These are phyloP conservation scores for Trypanosoma cruzi DNA, from an alignment of 208 protist species.

Conservation along the genomic window DNA sequence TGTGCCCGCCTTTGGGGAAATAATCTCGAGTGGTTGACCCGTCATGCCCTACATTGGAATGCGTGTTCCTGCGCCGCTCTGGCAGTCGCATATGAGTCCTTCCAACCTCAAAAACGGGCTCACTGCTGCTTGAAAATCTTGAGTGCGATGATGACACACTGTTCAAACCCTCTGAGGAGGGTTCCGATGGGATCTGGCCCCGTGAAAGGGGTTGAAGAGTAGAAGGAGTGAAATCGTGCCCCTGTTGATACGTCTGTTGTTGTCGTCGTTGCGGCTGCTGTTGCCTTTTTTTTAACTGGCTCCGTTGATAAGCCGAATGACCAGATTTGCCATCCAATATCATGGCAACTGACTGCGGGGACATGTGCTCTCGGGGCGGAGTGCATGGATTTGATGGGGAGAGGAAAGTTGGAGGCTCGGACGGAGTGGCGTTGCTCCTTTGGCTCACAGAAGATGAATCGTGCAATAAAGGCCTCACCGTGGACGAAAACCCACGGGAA, in stretches of 20 bases:
- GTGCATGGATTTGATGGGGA: background rate
- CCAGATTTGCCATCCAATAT: background rate
- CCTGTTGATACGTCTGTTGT: background rate
- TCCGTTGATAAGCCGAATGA: background rate
- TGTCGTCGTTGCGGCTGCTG: slow-evolving; percentile 17
- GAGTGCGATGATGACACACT: background rate
- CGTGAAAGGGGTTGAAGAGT: background rate
- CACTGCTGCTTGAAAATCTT: background rate
- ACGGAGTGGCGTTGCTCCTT: background rate
- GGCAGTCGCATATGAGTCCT: background rate
- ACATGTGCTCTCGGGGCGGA: background rate
- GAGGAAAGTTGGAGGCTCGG: background rate
- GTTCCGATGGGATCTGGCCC: background rate
- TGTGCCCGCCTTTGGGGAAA: background rate
- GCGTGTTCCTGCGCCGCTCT: background rate
- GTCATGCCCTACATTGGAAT: background rate
- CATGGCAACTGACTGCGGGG: background rate
- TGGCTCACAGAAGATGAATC: background rate
- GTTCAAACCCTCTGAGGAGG: background rate
- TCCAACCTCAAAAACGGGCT: background rate
- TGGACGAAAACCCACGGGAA: background rate
- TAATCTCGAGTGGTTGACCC: background rate
- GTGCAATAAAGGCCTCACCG: background rate
- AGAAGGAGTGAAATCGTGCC: background rate
- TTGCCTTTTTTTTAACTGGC: background rate